These are phyloP conservation scores for Glycyrrhiza uralensis DNA, from an alignment of 306 rosid species.

Conservation along the genomic window DNA sequence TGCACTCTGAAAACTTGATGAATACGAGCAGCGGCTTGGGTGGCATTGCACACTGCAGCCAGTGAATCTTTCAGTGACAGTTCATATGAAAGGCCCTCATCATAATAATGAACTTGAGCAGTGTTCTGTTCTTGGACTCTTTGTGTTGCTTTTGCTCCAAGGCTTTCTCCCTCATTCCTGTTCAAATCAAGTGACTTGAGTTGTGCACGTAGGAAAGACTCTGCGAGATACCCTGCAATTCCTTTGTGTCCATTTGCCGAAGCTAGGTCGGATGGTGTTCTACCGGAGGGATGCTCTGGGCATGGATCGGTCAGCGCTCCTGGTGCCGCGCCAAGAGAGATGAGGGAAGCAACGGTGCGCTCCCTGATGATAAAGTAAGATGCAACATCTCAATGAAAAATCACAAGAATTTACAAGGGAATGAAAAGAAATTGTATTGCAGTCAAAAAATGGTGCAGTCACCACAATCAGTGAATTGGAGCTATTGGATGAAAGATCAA, in stretches of 20 bases:
- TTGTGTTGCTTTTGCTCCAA: constrained; percentile 44
- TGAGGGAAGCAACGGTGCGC: constrained; percentile 66
- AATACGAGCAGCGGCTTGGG: constrained; percentile 84
- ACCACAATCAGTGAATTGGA: background rate
- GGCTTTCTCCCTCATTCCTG: constrained; percentile 37
- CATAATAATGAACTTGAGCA: constrained; percentile 25
- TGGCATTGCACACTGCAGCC: constrained; percentile 82
- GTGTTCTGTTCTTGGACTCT: constrained; percentile 37
- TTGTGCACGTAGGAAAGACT: constrained; percentile 54
- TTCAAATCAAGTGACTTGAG: constrained; percentile 58
- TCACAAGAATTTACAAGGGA: background rate
- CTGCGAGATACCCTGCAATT: constrained; percentile 89
- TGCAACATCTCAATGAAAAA: constrained; percentile 23
- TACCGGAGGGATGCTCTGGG: constrained; percentile 55
- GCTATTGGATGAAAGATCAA: too few relatives aligned
- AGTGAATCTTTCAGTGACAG: constrained; percentile 73
- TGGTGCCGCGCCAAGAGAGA: constrained; percentile 78
- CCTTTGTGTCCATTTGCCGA: constrained; percentile 82
- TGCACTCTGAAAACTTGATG: constrained; percentile 76
- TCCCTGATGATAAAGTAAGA: constrained; percentile 59
- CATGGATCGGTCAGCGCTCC: constrained; percentile 75
- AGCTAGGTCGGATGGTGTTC: constrained; percentile 87
- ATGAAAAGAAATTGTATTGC: background rate
- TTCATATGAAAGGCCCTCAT: constrained; percentile 38
- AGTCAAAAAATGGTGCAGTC: too few relatives aligned